phyloP scores from a whole-genome alignment of 352 stramenopile species.

The Globisporangium viniferum region DNA sequence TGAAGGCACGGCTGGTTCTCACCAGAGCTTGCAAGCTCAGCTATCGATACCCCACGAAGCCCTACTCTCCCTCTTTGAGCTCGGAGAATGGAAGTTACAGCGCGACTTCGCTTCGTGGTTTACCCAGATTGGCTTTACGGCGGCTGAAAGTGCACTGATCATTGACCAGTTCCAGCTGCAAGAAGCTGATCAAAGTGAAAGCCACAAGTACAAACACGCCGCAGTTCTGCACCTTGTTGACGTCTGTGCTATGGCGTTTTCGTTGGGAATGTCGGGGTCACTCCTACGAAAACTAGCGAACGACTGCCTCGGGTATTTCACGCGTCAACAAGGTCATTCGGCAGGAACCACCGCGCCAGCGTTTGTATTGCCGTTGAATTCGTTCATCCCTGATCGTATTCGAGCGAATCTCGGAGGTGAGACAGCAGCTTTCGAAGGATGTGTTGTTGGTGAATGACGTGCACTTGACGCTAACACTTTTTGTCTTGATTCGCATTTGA shows the following conservation, averaged over 20 bases:
- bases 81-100: conserved; percentile 19
- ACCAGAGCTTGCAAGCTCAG: neutral
- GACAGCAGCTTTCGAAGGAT: too few species aligned
- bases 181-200: neutral
- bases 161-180: conserved; percentile 8
- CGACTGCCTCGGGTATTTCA: conserved; percentile 6
- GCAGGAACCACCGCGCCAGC: neutral
- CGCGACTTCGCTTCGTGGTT: conserved; percentile 17
- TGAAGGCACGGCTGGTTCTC: neutral
- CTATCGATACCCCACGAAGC: conserved; percentile 8
- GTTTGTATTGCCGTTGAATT: conserved; percentile 11
- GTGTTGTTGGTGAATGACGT: neutral
- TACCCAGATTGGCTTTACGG: conserved; percentile 19
- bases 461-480: neutral
- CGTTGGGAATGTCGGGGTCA: conserved; percentile 10
- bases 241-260: conserved; percentile 10
- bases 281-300: conserved; percentile 13
- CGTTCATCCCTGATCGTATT: conserved; percentile 19
- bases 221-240: conserved; percentile 12
- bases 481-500: neutral
- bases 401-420: conserved; percentile 18
- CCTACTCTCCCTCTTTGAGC: conserved; percentile 11
- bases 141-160: conserved; percentile 6
- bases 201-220: neutral
- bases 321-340: neutral